Conservation (phyloP, 1,139 yeast genomes). For the Candida freyschussii region DNA sequence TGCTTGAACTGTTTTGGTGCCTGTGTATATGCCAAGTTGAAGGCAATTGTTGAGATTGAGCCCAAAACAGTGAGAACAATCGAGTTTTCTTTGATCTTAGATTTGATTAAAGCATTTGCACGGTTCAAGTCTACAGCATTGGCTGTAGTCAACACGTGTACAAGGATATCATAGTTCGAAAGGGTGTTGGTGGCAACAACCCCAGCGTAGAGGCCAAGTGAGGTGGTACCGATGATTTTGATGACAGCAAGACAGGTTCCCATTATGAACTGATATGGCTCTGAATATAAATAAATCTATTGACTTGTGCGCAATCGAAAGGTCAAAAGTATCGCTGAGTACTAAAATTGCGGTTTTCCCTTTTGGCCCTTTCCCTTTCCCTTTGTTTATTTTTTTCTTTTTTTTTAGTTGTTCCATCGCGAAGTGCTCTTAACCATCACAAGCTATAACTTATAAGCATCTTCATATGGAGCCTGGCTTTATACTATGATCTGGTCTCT, state of each 20-base stretch:
- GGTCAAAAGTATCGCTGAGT: not conserved
- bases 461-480: no score
- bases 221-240: conserved; percentile 63
- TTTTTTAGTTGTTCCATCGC: not conserved
- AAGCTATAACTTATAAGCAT: no score
- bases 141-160: conserved; percentile 18
- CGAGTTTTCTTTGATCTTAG: conserved; percentile 24
- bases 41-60: conserved; percentile 26
- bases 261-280: no score
- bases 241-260: conserved; percentile 29
- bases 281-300: not conserved
- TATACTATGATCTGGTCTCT: no score
- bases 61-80: conserved; percentile 25
- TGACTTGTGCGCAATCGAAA: not conserved
- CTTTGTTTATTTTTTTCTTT: no score
- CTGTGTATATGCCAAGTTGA: conserved; percentile 29
- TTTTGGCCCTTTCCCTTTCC: not conserved
- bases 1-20: conserved; percentile 29
- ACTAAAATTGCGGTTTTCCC: not conserved
- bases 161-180: conserved; percentile 25
- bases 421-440: no score
- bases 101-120: conserved; percentile 11
- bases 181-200: conserved; percentile 80
- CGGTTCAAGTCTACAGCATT: conserved; percentile 3
- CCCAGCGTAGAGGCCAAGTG: conserved; percentile 92